Conservation (phyloP, 805 yeast species). For the Saccharomyces mikatae region DNA sequence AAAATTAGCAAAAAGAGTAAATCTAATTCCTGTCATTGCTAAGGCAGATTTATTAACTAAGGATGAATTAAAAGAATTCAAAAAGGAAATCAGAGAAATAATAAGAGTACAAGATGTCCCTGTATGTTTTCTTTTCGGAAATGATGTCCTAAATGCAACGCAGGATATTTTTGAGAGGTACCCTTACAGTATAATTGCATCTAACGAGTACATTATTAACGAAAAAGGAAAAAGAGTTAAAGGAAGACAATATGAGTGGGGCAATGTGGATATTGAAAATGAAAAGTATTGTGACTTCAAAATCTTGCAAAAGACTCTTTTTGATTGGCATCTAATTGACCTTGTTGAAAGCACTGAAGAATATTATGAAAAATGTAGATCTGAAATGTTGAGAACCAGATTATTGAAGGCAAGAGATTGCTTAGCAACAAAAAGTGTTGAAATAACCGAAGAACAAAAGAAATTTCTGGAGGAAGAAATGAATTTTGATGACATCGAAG, state of each 20-base stretch:
- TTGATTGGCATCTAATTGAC: constrained; percentile 69
- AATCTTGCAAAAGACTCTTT: constrained; percentile 52
- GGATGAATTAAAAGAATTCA: constrained; percentile 45
- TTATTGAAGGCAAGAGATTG: constrained; percentile 21
- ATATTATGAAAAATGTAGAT: constrained; percentile 65
- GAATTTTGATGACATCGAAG: constrained; percentile 23
- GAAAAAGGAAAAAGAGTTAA: constrained; percentile 44
- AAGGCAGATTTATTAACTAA: constrained; percentile 60
- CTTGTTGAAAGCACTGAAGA: constrained; percentile 66
- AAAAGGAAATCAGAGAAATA: constrained; percentile 42
- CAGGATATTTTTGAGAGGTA: constrained; percentile 34
- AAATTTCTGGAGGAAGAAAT: constrained; percentile 8
- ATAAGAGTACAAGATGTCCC: constrained; percentile 47
- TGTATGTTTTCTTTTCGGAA: neutral
- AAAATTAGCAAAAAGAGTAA: constrained; percentile 61
- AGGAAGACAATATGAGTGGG: constrained; percentile 82
- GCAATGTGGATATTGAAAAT: constrained; percentile 76
- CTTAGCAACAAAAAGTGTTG: neutral
- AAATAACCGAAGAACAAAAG: constrained; percentile 1
- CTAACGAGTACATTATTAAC: constrained; percentile 42
- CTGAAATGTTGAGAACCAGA: constrained; percentile 46
- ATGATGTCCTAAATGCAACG: constrained; percentile 23
- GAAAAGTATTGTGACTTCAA: constrained; percentile 68
- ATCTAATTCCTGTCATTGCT: constrained; percentile 73
- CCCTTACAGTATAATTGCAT: constrained; percentile 70